Evolutionary conservation across 192 early-diverging fungal genomes (phyloP), one percentile per base, ranked within the genome.

Genomic region (Linnemannia schmuckeri): DNA sequence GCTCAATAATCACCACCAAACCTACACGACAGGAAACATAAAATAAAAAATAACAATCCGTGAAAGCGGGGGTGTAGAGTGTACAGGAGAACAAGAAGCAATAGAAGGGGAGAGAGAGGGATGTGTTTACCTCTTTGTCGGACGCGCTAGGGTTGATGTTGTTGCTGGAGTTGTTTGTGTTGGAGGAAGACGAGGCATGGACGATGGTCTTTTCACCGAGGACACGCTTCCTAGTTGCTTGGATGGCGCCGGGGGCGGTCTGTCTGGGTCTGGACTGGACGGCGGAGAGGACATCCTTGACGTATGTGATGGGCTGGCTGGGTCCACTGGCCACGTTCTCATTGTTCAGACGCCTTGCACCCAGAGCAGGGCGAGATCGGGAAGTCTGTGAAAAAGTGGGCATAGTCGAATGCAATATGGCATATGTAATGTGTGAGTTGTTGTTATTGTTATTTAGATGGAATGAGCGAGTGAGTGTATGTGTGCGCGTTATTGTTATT

Each of bases 121-220:
- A 35, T 15, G 20, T 24, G 54, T 40, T 37, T 81, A 75, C 79
- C 73, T 81, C 79, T 70, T 81, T 81, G 73, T 69, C 68, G 13
- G 42, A n/a, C 24, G 42, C 57, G 54, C 46, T n/a, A 40, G 55
- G n/a, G 44, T 44, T 13, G 75, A 17, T 80, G 61, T 10, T 73
- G 54, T 61, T 9, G 22, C 40, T 78, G 44, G 66, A 9, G 24
- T 15, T 44, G 47, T 17, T 52, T 76, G 52, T 76, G 61, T 66
- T 66, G 9, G 61, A 66, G 27, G 61, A 66, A 6, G 61, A 66
- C 30, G 30, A 33, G 9, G 15, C 30, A 66, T 35, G 61, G 61
- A 66, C 61, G 4, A 66, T 76, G 47, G 80, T 76, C 74, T 82
- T 82, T 35, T 82, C 80, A 6, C 42, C 74, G 33, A 82, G 74